A percentile compares a stretch with the other conserved stretches of the same genome.
phyloP scores from a whole-genome alignment of 768 basidiomycete genomes.

The Boletus eberwhitei region DNA sequence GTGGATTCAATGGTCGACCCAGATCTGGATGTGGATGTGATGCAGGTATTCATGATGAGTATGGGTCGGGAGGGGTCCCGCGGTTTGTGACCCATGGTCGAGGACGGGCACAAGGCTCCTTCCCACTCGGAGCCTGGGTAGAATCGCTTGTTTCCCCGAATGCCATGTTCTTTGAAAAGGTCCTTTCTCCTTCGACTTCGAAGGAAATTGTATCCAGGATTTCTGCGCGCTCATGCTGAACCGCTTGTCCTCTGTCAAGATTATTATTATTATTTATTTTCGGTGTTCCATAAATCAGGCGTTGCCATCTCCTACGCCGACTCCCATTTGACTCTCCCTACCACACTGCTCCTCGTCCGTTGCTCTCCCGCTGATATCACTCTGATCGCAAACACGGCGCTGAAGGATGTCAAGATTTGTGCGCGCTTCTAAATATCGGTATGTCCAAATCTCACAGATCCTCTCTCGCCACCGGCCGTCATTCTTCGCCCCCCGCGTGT shows the following conservation, averaged over 20 bases:
- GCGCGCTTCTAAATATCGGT: constrained; percentile 84
- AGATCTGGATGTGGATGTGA: too few species aligned
- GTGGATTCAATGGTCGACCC: too few species aligned
- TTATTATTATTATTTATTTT: neutral
- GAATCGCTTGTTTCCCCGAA: neutral
- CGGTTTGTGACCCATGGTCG: too few species aligned
- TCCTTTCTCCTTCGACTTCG: neutral
- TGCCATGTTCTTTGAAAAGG: neutral
- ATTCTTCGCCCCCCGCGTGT: neutral
- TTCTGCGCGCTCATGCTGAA: neutral
- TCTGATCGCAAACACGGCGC: neutral
- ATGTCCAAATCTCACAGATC: constrained; percentile 27
- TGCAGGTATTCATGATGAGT: too few species aligned
- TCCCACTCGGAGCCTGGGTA: neutral
- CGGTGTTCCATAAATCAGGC: neutral
- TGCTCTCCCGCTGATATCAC: neutral
- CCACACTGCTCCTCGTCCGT: neutral
- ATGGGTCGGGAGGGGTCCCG: too few species aligned
- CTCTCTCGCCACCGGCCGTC: neutral
- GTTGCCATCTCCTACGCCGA: neutral
- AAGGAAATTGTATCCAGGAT: neutral
- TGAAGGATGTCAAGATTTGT: constrained; percentile 78
- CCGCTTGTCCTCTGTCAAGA: neutral
- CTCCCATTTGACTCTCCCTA: neutral
- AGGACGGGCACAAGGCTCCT: too few species aligned